Evolutionary conservation across 1,139 yeast species (phyloP), one percentile per base, ranked within the genome.

Genomic region (Yamadazyma triangularis): DNA sequence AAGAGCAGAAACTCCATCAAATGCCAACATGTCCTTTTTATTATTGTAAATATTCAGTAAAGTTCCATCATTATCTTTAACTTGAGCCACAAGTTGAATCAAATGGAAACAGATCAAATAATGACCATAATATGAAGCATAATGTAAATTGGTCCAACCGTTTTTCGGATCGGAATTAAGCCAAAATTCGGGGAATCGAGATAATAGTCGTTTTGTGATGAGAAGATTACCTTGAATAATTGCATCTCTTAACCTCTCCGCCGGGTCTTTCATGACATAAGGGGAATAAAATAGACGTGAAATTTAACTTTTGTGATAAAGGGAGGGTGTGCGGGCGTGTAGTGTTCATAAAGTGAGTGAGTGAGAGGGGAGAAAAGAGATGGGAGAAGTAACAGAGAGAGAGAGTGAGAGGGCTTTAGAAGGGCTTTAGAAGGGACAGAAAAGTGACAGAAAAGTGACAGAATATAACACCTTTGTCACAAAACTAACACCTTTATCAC

Each of bases 91-190:
- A 34, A 53, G 51, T 15, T 67, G 56, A 12, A 75, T 53, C 11
- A 75, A 42, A 37, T 73, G 72, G 34, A 79, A 87, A 50, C 95
- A 83, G 5, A 87, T 73, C 36, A 86, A 71, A 49, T 84, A 85
- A 43, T 84, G 75, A 20, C 96, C 96, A 45, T 84, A 63, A 50
- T 59, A 83, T 7, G 94, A 79, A 1, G 96, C 91, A 56, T 87
- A 88, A 56, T 89, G 97, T 29, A 89, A 66, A 31, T 87, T 84
- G 25, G 85, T 71, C 96, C 96, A 89, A 1, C 97, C 97, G 45
- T 82, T 77, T 25, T 63, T 37, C 10, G 79, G 65, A 51, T 91
- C 89, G 14, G 78, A 68, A 50, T 88, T 86, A 34, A 81, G 77
- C 57, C 93, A 63, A 28, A 88, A 64, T 23, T 79, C 84, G 0